Evolutionary conservation across 2,329 filamentous ascomycete species (phyloP).

Genomic region (Aspergillus nomiae): DNA sequence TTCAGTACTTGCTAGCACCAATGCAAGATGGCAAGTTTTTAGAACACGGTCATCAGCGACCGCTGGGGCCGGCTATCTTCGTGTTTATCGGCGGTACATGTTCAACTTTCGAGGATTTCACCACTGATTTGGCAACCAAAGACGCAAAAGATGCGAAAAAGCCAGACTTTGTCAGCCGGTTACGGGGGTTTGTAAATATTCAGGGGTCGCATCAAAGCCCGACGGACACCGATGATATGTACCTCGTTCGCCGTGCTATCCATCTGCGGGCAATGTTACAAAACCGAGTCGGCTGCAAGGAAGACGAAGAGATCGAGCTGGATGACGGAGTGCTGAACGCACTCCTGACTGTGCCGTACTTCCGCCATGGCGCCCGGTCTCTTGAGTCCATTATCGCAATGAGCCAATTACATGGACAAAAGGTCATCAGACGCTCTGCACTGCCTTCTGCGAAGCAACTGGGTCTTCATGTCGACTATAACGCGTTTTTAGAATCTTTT

Average conservation of each 20-base stretch:
- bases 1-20: conserved; percentile 7
- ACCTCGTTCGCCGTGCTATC: background rate
- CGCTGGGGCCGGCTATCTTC: conserved; percentile 3
- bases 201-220: background rate
- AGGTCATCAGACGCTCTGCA: background rate
- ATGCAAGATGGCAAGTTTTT: conserved; percentile 11
- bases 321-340: background rate
- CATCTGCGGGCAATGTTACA: background rate
- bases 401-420: background rate
- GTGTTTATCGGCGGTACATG: conserved; percentile 4
- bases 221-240: background rate
- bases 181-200: conserved; percentile 4
- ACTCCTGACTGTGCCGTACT: background rate
- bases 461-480: background rate
- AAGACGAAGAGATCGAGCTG: background rate
- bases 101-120: background rate
- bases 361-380: conserved; percentile 10
- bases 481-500: background rate
- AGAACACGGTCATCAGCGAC: background rate
- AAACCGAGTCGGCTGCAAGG: background rate
- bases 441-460: background rate
- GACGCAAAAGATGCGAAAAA: background rate
- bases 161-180: conserved; percentile 8
- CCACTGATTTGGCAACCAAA: too few species aligned
- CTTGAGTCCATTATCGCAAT: background rate